Conservation (phyloP, 371 early-diverging fungal genomes). For the Circinella umbellata region DNA sequence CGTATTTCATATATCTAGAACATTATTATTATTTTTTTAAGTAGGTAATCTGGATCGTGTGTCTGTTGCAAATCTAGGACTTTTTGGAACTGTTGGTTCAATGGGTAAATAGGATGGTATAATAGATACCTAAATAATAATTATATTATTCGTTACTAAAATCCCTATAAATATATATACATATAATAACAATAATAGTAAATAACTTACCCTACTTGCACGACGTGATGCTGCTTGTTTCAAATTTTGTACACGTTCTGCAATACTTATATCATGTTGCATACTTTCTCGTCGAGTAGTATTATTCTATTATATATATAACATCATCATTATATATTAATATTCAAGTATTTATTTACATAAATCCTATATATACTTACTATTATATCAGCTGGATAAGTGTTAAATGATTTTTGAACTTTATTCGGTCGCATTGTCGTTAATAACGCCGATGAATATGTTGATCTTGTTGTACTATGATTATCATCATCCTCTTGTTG, state of each 20-base stretch:
- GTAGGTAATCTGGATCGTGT: background rate
- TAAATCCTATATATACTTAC: background rate
- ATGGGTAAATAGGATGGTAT: background rate
- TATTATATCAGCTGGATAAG: no score
- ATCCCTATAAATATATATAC: no score
- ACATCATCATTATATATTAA: no score
- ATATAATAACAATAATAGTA: background rate
- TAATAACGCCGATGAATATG: no score
- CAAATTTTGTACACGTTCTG: background rate
- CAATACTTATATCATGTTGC: background rate
- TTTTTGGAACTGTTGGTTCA: constrained; percentile 12
- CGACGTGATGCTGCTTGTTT: constrained; percentile 2
- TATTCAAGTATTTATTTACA: background rate
- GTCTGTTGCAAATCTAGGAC: constrained; percentile 9
- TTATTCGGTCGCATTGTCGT: no score
- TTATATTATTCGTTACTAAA: background rate
- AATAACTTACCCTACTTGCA: background rate
- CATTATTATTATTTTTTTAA: background rate
- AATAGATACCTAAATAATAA: background rate
- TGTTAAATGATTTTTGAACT: no score
- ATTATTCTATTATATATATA: background rate
- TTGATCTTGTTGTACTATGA: no score
- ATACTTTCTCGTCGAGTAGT: background rate
- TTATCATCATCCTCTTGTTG: no score
- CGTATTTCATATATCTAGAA: no score